These are phyloP conservation scores for Penicillium concentricum DNA, from an alignment of 2,329 filamentous ascomycete species.

Conservation along the genomic window DNA sequence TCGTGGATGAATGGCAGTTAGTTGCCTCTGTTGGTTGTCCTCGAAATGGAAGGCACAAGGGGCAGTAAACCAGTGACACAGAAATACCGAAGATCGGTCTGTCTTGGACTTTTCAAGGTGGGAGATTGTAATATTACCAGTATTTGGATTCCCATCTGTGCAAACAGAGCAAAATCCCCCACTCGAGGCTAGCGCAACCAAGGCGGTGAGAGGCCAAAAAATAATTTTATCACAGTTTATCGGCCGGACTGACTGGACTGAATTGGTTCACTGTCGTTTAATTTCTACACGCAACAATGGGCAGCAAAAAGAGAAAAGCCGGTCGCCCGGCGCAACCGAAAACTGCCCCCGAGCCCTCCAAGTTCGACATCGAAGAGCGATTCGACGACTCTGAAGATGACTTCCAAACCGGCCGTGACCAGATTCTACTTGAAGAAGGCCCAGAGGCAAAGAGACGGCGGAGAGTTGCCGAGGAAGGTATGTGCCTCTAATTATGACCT, in stretches of 20 bases:
- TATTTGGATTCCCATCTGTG: conserved; percentile 12
- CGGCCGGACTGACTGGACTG: conserved; percentile 1
- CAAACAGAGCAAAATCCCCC: conserved; percentile 26
- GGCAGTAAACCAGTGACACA: not conserved
- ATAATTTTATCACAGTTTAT: conserved; percentile 32
- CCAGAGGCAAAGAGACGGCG: conserved; percentile 75
- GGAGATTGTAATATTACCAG: conserved; percentile 5
- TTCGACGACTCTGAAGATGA: conserved; percentile 94
- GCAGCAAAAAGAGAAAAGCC: conserved; percentile 65
- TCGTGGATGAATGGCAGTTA: conserved; percentile 4
- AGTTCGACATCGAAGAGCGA: conserved; percentile 59
- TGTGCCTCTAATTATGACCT: conserved; percentile 4
- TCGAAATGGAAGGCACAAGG: conserved; percentile 4
- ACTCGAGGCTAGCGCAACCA: conserved; percentile 14
- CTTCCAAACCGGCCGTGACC: conserved; percentile 83
- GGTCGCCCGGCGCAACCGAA: conserved; percentile 44
- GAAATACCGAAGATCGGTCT: not conserved
- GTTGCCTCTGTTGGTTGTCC: not conserved
- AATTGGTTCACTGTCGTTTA: conserved; percentile 3
- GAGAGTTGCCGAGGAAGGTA: conserved; percentile 66
- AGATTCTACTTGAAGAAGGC: conserved; percentile 79
- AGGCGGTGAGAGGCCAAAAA: conserved; percentile 39
- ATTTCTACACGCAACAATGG: conserved; percentile 45
- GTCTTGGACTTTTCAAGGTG: not conserved
- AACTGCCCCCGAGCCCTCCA: conserved; percentile 31